These are phyloP conservation scores for Knoxia roxburghii DNA, from an alignment of 257 asterid genomes.

Conservation along the genomic window DNA sequence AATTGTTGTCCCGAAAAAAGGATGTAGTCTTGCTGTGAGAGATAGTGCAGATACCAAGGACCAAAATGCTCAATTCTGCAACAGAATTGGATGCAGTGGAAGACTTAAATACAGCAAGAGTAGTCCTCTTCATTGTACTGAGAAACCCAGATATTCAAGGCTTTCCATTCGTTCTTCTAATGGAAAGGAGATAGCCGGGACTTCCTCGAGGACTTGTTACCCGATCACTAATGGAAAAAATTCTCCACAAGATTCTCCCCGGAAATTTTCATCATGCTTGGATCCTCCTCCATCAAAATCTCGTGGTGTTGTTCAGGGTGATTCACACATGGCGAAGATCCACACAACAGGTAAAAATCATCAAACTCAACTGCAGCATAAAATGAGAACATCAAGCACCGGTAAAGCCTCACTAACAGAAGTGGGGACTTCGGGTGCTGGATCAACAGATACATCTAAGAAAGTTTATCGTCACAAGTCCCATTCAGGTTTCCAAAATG, in stretches of 20 bases:
- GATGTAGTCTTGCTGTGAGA: constrained; percentile 23
- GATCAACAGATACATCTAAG: constrained; percentile 26
- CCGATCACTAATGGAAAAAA: constrained; percentile 21
- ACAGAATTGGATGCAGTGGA: constrained; percentile 79
- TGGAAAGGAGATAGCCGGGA: constrained; percentile 34
- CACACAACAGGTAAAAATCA: constrained; percentile 21
- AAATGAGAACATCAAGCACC: constrained; percentile 22
- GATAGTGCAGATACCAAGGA: constrained; percentile 28
- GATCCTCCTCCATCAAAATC: constrained; percentile 33
- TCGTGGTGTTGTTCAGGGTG: constrained; percentile 24
- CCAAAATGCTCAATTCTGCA: constrained; percentile 55
- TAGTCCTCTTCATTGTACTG: constrained; percentile 30
- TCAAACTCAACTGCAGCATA: constrained; percentile 18
- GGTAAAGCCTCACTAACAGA: constrained; percentile 23
- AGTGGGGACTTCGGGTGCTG: constrained; percentile 33
- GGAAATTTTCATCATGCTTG: constrained; percentile 27
- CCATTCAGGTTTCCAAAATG: constrained; percentile 21
- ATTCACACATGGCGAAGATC: constrained; percentile 20
- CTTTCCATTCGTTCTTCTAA: constrained; percentile 34
- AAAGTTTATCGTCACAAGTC: constrained; percentile 30
- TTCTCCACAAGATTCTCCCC: constrained; percentile 27
- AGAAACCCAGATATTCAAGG: constrained; percentile 39
- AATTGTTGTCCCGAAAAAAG: constrained; percentile 35
- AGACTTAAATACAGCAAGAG: constrained; percentile 44
- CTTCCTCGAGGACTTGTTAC: constrained; percentile 31